Percentiles rank a stretch among this genome's conserved stretches.
Evolutionary conservation across 768 basidiomycete genomes (phyloP).

Genomic region (Cystobasidium onofrii): DNA sequence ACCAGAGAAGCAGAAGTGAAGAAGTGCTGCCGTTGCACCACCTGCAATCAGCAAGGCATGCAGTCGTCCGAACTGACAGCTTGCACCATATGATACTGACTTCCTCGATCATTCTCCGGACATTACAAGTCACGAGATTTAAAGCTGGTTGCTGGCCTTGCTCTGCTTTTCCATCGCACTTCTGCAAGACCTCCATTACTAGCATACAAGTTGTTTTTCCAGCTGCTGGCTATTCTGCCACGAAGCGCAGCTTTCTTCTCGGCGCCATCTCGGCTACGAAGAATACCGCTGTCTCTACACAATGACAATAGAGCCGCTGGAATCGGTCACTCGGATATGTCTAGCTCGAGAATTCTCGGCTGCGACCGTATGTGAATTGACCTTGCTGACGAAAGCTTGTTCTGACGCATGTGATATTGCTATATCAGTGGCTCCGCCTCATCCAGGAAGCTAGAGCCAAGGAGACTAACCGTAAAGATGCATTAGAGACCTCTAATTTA

Average conservation of each 20-base stretch:
- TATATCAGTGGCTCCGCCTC: conserved; percentile 6
- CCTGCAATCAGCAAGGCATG: too few species aligned
- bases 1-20: too few species aligned
- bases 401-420: background rate
- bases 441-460: background rate
- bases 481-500: background rate
- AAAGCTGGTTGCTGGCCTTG: background rate
- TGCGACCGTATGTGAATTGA: background rate
- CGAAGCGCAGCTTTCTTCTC: too few species aligned
- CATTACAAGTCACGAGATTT: background rate
- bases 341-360: background rate
- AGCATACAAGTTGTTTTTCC: too few species aligned
- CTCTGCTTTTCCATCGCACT: too few species aligned
- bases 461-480: background rate
- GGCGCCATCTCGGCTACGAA: background rate
- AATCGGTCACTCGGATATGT: conserved; percentile 5
- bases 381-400: background rate
- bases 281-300: background rate
- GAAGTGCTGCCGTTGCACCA: too few species aligned
- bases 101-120: background rate
- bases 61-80: too few species aligned
- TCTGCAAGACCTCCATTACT: too few species aligned
- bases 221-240: too few species aligned
- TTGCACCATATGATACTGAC: too few species aligned
- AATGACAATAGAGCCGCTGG: conserved; percentile 1